A percentile compares a stretch with the other conserved stretches of the same genome.
These are phyloP conservation scores for Chiua virens DNA, from an alignment of 768 basidiomycete species.

Conservation along the genomic window DNA sequence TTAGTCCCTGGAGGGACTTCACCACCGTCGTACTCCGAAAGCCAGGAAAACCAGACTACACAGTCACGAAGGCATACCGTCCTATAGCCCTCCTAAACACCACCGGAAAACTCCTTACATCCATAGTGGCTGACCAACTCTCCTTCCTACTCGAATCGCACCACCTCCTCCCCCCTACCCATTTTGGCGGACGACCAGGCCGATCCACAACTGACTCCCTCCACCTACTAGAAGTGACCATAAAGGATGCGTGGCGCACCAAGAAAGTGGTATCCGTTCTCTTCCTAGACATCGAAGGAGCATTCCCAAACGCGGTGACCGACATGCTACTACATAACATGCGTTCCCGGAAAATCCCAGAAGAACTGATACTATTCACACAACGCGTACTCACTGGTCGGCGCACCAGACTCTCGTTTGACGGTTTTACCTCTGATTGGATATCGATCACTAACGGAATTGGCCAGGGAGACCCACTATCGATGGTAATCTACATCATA, in stretches of 20 bases:
- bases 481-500: slow-evolving; percentile 31
- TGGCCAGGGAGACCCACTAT: slow-evolving; percentile 35
- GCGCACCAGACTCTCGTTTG: slow-evolving; percentile 15
- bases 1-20: slow-evolving; percentile 22
- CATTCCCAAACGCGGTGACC: slow-evolving; percentile 2
- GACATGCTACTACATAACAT: slow-evolving; percentile 5
- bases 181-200: not conserved
- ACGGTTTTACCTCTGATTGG: slow-evolving; percentile 21
- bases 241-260: not conserved
- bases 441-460: slow-evolving; percentile 21
- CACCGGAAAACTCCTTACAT: not conserved
- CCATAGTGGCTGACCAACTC: not conserved
- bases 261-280: not conserved
- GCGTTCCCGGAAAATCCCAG: slow-evolving; percentile 2
- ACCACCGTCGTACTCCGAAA: slow-evolving; percentile 35
- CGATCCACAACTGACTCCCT: not conserved
- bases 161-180: not conserved
- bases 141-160: not conserved
- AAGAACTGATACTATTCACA: slow-evolving; percentile 5
- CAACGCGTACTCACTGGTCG: slow-evolving; percentile 4
- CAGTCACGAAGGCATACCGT: slow-evolving; percentile 31
- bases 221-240: not conserved
- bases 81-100: slow-evolving; percentile 29
- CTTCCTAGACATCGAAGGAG: slow-evolving; percentile 2
- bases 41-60: slow-evolving; percentile 37